Base-by-base conservation (phyloP, 768 basidiomycete genomes). In the Lentinula guzmanii region DNA sequence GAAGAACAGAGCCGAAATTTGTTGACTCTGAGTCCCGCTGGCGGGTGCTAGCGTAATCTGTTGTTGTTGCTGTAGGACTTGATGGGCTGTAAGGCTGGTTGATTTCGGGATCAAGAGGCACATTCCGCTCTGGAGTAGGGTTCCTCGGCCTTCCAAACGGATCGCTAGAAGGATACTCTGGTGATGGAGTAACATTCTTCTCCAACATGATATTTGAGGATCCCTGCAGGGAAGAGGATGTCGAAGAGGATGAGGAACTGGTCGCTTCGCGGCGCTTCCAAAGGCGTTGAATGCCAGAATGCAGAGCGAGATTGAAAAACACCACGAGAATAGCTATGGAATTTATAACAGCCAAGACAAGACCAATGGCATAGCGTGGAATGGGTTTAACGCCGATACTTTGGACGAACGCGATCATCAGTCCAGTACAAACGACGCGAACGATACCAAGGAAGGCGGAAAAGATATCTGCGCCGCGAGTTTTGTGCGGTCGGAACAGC, bases 401-500 rank as follows among this genome's bases (percentile, higher is more conserved):
- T 64, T 90, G 80, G 52, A 93, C 74, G 71, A 95, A 97, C 0
- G 91, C 84, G 63, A 96, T 81, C 76, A 91, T 75, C 21, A 93
- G 70, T 5, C 85, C 88, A 31, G 86, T 85, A 60, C 84, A 87
- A 10, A 87, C 76, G 7, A 95, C 74, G 31, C 93, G 82, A 10
- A 86, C 81, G 65, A 89, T 76, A 43, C 84, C 80, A 33, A 95
- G 72, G 70, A 85, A 90, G 15, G 79, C 80, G 5, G 80, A 79
- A 46, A 95, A 82, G 63, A 91, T 76, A 68, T 95, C 85, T 1
- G 86, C 86, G 56, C 89, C 84, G 67, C 81, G 80, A 21, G 86
- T 87, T 66, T 80, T 82, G 70, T 84, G 80, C 4, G 93, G 92
- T 63, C 82, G 82, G 39, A 88, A 73, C 28, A 77, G 68, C 37